phyloP scores from a whole-genome alignment of 1,284 basidiomycete genomes.

The Tremellales sp. region DNA sequence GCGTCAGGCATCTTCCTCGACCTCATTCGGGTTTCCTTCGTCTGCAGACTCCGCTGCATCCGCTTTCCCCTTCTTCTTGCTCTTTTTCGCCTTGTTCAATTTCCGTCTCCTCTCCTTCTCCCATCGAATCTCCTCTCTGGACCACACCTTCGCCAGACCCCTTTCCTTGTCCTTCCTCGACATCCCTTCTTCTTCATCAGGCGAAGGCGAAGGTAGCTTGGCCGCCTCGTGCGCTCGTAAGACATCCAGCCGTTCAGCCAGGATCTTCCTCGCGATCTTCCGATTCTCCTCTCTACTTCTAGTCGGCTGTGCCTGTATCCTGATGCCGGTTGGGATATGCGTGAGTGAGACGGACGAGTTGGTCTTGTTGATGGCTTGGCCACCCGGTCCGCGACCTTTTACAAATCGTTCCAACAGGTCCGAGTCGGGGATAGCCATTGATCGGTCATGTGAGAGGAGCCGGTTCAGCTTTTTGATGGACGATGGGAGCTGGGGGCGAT shows the following conservation, averaged over 20 bases:
- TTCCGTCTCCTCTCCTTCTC: constrained; percentile 46
- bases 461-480: constrained; percentile 43
- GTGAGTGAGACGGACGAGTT: constrained; percentile 48
- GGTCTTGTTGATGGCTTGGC: constrained; percentile 51
- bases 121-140: constrained; percentile 41
- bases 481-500: constrained; percentile 21
- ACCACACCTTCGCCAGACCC: constrained; percentile 15
- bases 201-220: constrained; percentile 18
- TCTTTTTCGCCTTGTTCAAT: constrained; percentile 44
- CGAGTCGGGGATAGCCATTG: constrained; percentile 34
- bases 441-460: constrained; percentile 24
- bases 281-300: constrained; percentile 49
- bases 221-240: constrained; percentile 23
- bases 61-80: constrained; percentile 28
- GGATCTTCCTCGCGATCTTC: constrained; percentile 43
- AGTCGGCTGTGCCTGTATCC: constrained; percentile 50
- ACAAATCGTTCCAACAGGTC: constrained; percentile 48
- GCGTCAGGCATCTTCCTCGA: too few species aligned
- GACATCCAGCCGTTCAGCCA: constrained; percentile 42
- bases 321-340: constrained; percentile 49
- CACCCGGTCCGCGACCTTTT: constrained; percentile 49
- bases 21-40: too few species aligned
- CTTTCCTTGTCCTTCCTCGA: constrained; percentile 20
- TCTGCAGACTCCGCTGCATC: not conserved
- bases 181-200: not conserved